Evolutionary conservation across 1,139 yeast species (phyloP).

Genomic region (Geotrichum siamense): DNA sequence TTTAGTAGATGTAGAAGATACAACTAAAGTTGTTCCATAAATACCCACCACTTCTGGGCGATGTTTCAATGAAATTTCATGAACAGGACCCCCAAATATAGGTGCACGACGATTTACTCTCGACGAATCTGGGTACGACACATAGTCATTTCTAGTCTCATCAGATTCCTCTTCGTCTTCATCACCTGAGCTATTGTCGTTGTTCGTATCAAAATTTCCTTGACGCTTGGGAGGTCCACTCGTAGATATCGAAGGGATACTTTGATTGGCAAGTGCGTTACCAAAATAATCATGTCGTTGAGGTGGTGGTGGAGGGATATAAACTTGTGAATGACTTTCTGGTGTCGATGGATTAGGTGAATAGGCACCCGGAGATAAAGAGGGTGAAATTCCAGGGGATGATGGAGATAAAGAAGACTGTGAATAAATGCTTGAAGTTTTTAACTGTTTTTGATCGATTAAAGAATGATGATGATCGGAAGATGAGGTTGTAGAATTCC

Average conservation of each 20-base stretch:
- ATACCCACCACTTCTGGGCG: conserved; percentile 27
- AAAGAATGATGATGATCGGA: not conserved
- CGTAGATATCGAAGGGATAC: conserved; percentile 1
- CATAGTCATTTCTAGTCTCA: conserved; percentile 15
- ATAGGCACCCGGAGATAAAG: too few species aligned
- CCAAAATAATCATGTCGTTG: conserved; percentile 15
- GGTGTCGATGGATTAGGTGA: not conserved
- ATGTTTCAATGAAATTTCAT: conserved; percentile 26
- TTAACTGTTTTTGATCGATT: not conserved
- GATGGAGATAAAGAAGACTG: not conserved
- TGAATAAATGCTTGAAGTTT: not conserved
- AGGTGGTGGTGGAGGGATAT: conserved; percentile 17
- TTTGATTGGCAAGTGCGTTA: not conserved
- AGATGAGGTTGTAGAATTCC: conserved; percentile 11
- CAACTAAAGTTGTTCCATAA: conserved; percentile 27
- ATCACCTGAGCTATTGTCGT: conserved; percentile 14
- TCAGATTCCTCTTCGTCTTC: conserved; percentile 20
- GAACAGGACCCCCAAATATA: conserved; percentile 27
- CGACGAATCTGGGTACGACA: conserved; percentile 32
- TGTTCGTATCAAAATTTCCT: conserved; percentile 6
- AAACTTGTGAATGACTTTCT: conserved; percentile 1
- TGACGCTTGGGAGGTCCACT: conserved; percentile 5
- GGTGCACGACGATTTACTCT: conserved; percentile 35
- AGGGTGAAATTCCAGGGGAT: not conserved
- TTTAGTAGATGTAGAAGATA: conserved; percentile 26